Conservation (phyloP, 805 yeast species). For the Candida germanica region DNA sequence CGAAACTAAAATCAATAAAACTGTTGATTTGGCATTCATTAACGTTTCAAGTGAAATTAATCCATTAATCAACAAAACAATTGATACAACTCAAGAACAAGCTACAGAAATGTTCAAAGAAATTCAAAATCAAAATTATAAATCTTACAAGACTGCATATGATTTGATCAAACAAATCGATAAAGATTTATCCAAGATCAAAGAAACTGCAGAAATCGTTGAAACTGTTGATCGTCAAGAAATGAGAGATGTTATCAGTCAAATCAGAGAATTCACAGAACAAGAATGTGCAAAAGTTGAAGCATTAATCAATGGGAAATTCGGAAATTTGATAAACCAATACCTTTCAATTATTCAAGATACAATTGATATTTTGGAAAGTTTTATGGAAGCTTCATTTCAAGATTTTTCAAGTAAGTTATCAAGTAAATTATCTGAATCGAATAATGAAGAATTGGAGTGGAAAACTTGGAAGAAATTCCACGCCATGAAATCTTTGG, state of each 20-base stretch:
- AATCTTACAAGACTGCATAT: slow-evolving; percentile 29
- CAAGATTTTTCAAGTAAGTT: slow-evolving; percentile 62
- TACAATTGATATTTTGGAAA: slow-evolving; percentile 66
- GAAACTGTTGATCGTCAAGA: slow-evolving; percentile 31
- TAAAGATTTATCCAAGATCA: slow-evolving; percentile 31
- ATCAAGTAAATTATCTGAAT: slow-evolving; percentile 25
- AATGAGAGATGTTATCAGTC: slow-evolving; percentile 32
- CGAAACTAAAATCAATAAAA: slow-evolving; percentile 31
- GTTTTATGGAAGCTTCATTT: slow-evolving; percentile 67
- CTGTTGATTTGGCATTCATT: slow-evolving; percentile 30
- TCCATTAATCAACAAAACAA: slow-evolving; percentile 21
- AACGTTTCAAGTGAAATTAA: slow-evolving; percentile 32
- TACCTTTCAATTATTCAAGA: slow-evolving; percentile 34
- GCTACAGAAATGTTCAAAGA: slow-evolving; percentile 24
- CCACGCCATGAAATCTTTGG: slow-evolving; percentile 51
- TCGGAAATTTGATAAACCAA: slow-evolving; percentile 22
- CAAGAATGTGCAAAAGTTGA: slow-evolving; percentile 21
- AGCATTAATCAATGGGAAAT: slow-evolving; percentile 22
- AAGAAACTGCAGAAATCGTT: slow-evolving; percentile 14
- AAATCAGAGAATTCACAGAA: slow-evolving; percentile 22
- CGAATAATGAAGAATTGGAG: slow-evolving; percentile 17
- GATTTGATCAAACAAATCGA: slow-evolving; percentile 28
- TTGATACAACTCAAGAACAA: slow-evolving; percentile 23
- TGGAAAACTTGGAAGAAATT: slow-evolving; percentile 63
- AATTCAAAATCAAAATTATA: slow-evolving; percentile 27